These are phyloP conservation scores for Pseudovirgaria hyperparasitica DNA, from an alignment of 2,329 filamentous ascomycete species.

Conservation along the genomic window DNA sequence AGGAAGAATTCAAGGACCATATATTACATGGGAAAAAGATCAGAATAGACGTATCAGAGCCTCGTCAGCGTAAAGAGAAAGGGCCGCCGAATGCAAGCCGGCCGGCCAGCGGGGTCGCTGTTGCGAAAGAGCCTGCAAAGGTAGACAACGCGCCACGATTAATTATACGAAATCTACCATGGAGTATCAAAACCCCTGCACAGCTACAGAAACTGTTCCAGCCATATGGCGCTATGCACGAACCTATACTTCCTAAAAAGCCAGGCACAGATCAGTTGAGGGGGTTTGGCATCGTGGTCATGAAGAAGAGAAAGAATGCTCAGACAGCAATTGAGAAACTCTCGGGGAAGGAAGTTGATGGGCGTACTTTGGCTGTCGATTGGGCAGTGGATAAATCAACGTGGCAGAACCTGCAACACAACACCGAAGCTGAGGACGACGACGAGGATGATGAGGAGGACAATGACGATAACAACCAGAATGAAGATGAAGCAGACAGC, in stretches of 20 bases:
- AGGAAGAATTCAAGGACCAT: constrained; percentile 68
- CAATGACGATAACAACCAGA: constrained; percentile 24
- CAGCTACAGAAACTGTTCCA: constrained; percentile 69
- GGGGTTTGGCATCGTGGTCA: constrained; percentile 86
- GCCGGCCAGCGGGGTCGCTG: constrained; percentile 32
- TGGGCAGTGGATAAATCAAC: constrained; percentile 89
- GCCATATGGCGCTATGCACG: constrained; percentile 85
- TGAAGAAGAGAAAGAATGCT: constrained; percentile 80
- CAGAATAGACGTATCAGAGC: constrained; percentile 76
- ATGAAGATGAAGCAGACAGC: constrained; percentile 20
- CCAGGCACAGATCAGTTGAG: constrained; percentile 54
- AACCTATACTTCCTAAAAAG: constrained; percentile 69
- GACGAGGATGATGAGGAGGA: constrained; percentile 31
- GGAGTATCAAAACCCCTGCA: constrained; percentile 82
- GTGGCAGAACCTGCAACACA: constrained; percentile 55
- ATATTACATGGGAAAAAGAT: constrained; percentile 70
- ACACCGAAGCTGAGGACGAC: constrained; percentile 25
- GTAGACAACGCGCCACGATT: constrained; percentile 59
- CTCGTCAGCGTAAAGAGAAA: constrained; percentile 54
- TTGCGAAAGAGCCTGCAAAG: constrained; percentile 50
- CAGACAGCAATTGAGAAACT: constrained; percentile 73
- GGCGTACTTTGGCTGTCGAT: constrained; percentile 80
- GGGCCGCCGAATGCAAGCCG: constrained; percentile 11
- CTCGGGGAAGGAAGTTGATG: constrained; percentile 85
- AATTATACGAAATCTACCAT: constrained; percentile 90